Conservation (phyloP, 2,329 filamentous ascomycete species). For the Ophiostoma tasmaniense region DNA sequence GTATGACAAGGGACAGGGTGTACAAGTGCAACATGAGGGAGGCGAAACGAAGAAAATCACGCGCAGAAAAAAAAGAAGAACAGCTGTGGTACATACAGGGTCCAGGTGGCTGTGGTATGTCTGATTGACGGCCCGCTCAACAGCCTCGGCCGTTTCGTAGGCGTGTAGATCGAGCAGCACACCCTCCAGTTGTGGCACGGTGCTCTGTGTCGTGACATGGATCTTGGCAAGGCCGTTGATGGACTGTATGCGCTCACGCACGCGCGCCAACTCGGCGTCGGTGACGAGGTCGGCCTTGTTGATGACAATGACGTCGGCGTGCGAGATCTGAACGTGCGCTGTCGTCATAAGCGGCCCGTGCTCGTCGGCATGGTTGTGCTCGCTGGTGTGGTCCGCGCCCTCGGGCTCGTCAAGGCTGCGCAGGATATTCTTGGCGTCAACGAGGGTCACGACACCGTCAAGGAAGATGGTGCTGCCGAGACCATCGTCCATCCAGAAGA, state of each 20-base stretch:
- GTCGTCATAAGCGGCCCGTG: conserved; percentile 71
- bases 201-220: conserved; percentile 70
- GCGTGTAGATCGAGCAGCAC: conserved; percentile 84
- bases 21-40: neutral
- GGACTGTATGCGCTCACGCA: conserved; percentile 63
- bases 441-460: conserved; percentile 90
- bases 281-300: conserved; percentile 88
- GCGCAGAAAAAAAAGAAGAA: too few relatives aligned
- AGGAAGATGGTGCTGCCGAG: conserved; percentile 92
- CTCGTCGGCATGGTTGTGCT: conserved; percentile 39
- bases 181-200: conserved; percentile 74
- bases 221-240: conserved; percentile 89
- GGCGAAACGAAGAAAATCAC: too few relatives aligned
- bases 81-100: conserved; percentile 43
- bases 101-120: conserved; percentile 73
- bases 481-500: conserved; percentile 97
- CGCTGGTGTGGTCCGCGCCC: conserved; percentile 44
- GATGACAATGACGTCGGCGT: conserved; percentile 88
- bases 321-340: conserved; percentile 91
- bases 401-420: conserved; percentile 67
- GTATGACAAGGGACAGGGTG: neutral
- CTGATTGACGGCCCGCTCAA: conserved; percentile 66
- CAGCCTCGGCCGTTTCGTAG: conserved; percentile 70
- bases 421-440: conserved; percentile 90
- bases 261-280: conserved; percentile 55